These are phyloP conservation scores for Acanthamoeba quina DNA, from an alignment of 208 protist species.

Conservation along the genomic window DNA sequence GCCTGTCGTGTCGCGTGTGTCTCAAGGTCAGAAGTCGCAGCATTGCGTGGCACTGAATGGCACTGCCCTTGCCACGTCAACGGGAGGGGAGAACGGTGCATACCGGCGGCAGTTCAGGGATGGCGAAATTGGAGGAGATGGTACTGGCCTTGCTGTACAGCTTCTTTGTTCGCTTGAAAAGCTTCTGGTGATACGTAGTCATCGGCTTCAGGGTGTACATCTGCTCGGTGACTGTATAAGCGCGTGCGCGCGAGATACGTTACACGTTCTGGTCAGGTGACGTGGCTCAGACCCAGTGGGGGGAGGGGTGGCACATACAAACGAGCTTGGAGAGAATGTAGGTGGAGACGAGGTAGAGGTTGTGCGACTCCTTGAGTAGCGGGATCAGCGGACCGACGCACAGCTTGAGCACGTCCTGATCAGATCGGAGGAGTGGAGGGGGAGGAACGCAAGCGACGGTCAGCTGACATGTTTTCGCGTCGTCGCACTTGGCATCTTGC, in stretches of 20 bases:
- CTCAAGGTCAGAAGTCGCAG: not conserved
- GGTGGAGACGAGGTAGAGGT: slow-evolving; percentile 58
- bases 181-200: slow-evolving; percentile 42
- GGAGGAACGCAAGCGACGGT: not conserved
- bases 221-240: slow-evolving; percentile 6
- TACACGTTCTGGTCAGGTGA: too few species aligned
- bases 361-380: slow-evolving; percentile 39
- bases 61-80: not conserved
- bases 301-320: not conserved
- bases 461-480: not conserved
- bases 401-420: slow-evolving; percentile 44
- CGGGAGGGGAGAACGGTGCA: not conserved
- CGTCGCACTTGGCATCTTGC: not conserved
- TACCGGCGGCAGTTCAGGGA: slow-evolving; percentile 36
- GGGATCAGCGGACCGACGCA: slow-evolving; percentile 28
- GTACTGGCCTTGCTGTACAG: slow-evolving; percentile 1
- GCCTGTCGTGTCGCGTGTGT: not conserved
- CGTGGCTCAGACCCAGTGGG: not conserved
- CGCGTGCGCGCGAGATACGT: not conserved
- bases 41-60: not conserved
- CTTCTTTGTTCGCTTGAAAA: slow-evolving; percentile 60
- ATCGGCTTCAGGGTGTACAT: slow-evolving; percentile 64
- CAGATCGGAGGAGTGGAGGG: too few species aligned
- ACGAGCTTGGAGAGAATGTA: slow-evolving; percentile 67
- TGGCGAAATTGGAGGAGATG: slow-evolving; percentile 30